A percentile compares a stretch with the other conserved stretches of the same genome.
Evolutionary conservation across 306 rosid species (phyloP).

Genomic region (Prunus dulcis): DNA sequence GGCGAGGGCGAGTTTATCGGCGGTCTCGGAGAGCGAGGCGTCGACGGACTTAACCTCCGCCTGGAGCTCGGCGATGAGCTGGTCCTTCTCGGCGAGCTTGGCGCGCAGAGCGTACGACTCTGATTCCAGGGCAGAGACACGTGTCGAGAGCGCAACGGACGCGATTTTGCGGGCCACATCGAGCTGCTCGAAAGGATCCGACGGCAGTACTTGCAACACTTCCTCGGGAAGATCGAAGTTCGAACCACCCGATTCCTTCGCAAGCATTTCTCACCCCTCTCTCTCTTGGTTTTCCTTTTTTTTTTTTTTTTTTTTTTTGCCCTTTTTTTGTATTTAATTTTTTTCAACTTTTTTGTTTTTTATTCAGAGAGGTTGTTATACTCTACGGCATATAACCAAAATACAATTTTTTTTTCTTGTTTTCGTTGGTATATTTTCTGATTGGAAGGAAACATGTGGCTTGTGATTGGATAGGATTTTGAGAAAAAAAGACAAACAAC

Average conservation of each 20-base stretch:
- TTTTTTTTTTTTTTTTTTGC: background rate
- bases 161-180: constrained; percentile 95
- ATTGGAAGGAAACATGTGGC: background rate
- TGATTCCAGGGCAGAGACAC: constrained; percentile 62
- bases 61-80: constrained; percentile 53
- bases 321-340: background rate
- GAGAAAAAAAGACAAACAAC: background rate
- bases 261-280: constrained; percentile 27
- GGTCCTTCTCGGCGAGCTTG: constrained; percentile 55
- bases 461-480: constrained; percentile 4
- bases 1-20: constrained; percentile 53
- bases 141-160: constrained; percentile 77
- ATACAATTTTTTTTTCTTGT: too few species aligned
- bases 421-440: background rate
- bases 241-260: constrained; percentile 51
- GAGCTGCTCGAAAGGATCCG: constrained; percentile 89
- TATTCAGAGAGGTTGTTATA: background rate
- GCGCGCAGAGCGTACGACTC: constrained; percentile 48
- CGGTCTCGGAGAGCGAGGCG: constrained; percentile 49
- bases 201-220: constrained; percentile 55
- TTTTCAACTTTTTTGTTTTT: background rate
- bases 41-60: constrained; percentile 55
- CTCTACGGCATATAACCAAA: background rate
- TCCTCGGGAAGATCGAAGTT: constrained; percentile 65
- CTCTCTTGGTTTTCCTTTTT: background rate